Conservation (phyloP, 495 filamentous ascomycete species). For the Xylaria bambusicola region DNA sequence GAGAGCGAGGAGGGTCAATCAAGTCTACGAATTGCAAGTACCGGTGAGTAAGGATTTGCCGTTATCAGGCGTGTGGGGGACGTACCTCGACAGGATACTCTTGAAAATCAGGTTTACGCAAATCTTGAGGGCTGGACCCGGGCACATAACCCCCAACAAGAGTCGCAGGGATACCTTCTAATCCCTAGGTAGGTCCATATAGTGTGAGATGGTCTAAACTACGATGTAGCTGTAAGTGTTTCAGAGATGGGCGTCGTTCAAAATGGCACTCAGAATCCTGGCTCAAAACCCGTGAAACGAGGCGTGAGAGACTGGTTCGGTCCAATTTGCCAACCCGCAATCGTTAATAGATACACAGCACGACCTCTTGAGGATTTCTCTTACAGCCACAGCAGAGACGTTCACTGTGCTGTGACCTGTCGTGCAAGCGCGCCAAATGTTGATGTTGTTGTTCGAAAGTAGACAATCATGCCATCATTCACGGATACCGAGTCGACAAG, state of each 20-base stretch:
- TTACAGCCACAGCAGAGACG: background rate
- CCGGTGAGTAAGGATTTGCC: background rate
- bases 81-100: background rate
- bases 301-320: too few relatives aligned
- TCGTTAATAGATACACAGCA: background rate
- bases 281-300: too few relatives aligned
- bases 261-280: too few relatives aligned
- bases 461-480: constrained; percentile 14
- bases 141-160: background rate
- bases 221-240: background rate
- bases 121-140: too few relatives aligned
- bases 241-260: too few relatives aligned
- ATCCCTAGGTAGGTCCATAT: constrained; percentile 31
- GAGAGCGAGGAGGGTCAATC: constrained; percentile 1
- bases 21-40: background rate
- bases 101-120: constrained; percentile 3
- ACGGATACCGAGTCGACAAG: background rate
- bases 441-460: background rate
- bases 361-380: background rate
- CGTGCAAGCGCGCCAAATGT: background rate
- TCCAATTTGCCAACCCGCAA: too few relatives aligned
- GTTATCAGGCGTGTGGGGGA: background rate
- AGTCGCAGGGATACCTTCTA: constrained; percentile 31
- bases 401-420: background rate
- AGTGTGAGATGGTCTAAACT: background rate